Evolutionary conservation across 1,284 basidiomycete genomes (phyloP).

Genomic region (Schizophyllum commune): DNA sequence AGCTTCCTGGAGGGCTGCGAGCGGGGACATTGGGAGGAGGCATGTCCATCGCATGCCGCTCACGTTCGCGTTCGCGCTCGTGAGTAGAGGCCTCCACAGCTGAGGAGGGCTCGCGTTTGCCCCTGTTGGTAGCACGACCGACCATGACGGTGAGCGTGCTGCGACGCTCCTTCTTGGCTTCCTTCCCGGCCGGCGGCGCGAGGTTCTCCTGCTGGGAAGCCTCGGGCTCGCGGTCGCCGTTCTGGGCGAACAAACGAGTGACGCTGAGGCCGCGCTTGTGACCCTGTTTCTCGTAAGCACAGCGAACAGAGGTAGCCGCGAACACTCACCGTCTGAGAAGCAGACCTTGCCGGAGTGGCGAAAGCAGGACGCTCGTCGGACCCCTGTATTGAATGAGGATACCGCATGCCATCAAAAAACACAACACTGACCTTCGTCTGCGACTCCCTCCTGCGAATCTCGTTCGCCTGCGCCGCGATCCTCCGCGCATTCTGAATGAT

Average conservation of each 20-base stretch:
- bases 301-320: background rate
- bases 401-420: background rate
- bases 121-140: conserved; percentile 50
- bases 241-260: background rate
- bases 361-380: too few relatives aligned
- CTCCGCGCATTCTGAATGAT: background rate
- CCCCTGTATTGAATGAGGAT: too few relatives aligned
- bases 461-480: background rate
- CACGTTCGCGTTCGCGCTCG: conserved; percentile 17
- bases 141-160: conserved; percentile 82
- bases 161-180: conserved; percentile 46
- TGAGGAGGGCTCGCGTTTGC: conserved; percentile 23
- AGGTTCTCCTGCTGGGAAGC: conserved; percentile 5
- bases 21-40: background rate
- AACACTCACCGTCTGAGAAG: background rate
- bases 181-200: conserved; percentile 16
- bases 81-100: conserved; percentile 26
- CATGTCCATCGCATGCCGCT: background rate
- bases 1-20: background rate
- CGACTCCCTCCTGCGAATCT: background rate
- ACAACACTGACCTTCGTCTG: background rate
- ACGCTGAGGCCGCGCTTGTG: background rate
- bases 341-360: background rate
- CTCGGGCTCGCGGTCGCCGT: background rate
- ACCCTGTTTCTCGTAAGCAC: background rate